A percentile compares a stretch with the other conserved stretches of the same genome.
Evolutionary conservation across 2,329 filamentous ascomycete genomes (phyloP).

Genomic region (Rhynchosporium agropyri): DNA sequence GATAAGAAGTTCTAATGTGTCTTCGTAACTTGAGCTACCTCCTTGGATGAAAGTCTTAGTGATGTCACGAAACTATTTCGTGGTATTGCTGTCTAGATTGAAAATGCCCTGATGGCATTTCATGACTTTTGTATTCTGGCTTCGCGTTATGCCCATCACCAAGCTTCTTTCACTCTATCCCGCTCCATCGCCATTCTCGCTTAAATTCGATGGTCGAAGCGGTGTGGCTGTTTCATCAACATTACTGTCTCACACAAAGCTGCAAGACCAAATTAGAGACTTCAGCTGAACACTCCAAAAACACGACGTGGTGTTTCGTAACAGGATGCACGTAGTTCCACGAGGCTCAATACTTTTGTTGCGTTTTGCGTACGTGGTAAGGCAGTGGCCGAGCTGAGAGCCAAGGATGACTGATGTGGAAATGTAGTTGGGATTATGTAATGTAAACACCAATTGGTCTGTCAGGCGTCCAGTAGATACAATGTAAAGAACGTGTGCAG

Average conservation of each 20-base stretch:
- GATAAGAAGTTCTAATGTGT: no score
- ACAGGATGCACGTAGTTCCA: neutral
- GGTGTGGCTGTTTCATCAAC: constrained; percentile 5
- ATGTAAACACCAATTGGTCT: constrained; percentile 14
- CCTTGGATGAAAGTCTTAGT: no score
- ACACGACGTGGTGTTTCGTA: constrained; percentile 1
- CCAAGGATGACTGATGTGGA: constrained; percentile 1
- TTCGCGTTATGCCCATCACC: no score
- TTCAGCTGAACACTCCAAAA: neutral
- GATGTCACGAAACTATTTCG: no score
- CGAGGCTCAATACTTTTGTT: neutral
- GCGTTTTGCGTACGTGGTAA: neutral
- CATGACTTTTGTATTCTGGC: no score
- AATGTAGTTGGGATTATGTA: constrained; percentile 12
- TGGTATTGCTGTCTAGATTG: no score
- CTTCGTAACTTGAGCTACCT: no score
- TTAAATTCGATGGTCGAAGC: constrained; percentile 9
- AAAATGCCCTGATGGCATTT: no score
- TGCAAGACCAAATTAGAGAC: neutral
- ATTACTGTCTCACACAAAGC: constrained; percentile 1
- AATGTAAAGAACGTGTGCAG: neutral
- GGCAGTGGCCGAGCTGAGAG: constrained; percentile 2
- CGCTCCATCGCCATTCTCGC: neutral
- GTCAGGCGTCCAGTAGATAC: neutral
- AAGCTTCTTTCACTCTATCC: no score